A percentile compares a stretch with the other conserved stretches of the same genome.
phyloP scores from a whole-genome alignment of 441 rosid species.

The Cnidoscolus chayamansa region DNA sequence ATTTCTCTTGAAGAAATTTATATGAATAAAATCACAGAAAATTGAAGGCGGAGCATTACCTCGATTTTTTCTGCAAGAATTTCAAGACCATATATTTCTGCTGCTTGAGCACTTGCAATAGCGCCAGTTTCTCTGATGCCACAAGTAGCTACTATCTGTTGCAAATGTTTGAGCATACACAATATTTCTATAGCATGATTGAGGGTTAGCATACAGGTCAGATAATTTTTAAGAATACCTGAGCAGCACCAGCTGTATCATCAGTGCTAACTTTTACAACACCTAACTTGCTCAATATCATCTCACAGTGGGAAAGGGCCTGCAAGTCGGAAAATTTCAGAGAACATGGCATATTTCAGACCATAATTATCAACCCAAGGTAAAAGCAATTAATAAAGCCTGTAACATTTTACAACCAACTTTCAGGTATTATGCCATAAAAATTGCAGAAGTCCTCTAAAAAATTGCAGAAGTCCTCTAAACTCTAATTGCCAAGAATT shows the following conservation, averaged over 20 bases:
- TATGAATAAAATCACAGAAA: neutral
- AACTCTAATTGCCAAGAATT: neutral
- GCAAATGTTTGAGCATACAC: constrained; percentile 3
- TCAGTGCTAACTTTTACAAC: constrained; percentile 52
- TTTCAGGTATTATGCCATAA: neutral
- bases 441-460: neutral
- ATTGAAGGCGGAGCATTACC: constrained; percentile 36
- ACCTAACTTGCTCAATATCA: constrained; percentile 58
- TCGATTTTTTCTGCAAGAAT: constrained; percentile 74
- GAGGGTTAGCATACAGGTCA: constrained; percentile 5
- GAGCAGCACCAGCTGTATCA: constrained; percentile 92
- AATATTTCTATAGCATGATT: constrained; percentile 5
- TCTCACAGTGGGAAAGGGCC: constrained; percentile 86
- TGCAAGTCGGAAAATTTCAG: constrained; percentile 31
- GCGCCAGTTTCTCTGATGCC: constrained; percentile 66
- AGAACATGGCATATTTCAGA: constrained; percentile 6
- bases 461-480: neutral
- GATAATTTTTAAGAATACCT: constrained; percentile 38
- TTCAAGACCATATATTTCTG: constrained; percentile 75
- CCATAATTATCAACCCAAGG: constrained; percentile 1
- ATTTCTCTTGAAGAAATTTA: neutral
- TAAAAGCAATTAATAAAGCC: neutral
- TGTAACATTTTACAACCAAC: neutral
- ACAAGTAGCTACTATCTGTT: constrained; percentile 58
- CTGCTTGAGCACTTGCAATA: constrained; percentile 88